These are phyloP conservation scores for Colletotrichum ledebouriae DNA, from an alignment of 2,329 filamentous ascomycete genomes.

Conservation along the genomic window DNA sequence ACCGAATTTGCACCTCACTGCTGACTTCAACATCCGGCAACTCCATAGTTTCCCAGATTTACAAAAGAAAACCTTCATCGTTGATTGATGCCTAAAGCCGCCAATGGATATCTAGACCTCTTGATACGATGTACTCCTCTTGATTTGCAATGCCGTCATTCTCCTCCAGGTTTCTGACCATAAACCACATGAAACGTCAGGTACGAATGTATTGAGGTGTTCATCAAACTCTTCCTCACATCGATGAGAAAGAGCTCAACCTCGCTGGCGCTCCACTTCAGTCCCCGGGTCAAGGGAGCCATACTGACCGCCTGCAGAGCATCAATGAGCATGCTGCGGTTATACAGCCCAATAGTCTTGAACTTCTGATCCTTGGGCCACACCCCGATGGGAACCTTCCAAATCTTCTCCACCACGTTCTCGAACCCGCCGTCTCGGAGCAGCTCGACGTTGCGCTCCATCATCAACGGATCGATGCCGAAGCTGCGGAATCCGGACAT, in stretches of 20 bases:
- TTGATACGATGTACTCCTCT: no score
- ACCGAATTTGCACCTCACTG: no score
- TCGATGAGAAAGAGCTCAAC: constrained; percentile 62
- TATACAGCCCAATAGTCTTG: constrained; percentile 44
- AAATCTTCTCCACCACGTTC: constrained; percentile 40
- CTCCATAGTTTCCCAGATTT: no score
- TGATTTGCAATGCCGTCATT: not conserved
- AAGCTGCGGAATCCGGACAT: constrained; percentile 59
- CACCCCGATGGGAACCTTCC: constrained; percentile 45
- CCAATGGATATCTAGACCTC: no score
- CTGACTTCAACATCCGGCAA: no score
- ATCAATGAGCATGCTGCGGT: constrained; percentile 40
- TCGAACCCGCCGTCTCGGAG: constrained; percentile 51
- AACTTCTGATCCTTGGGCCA: constrained; percentile 44
- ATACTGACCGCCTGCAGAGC: constrained; percentile 48
- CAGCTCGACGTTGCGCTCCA: constrained; percentile 64
- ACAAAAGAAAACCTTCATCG: no score
- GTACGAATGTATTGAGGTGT: constrained; percentile 63
- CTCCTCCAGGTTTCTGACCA: constrained; percentile 59
- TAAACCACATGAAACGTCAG: constrained; percentile 63
- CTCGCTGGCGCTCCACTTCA: constrained; percentile 51
- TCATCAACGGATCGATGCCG: constrained; percentile 64
- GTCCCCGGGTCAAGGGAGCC: constrained; percentile 55
- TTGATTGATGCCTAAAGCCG: no score
- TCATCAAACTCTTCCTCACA: constrained; percentile 61